These are phyloP conservation scores for Dothideomycetes sp. DNA, from an alignment of 2,329 filamentous ascomycete species.

Conservation along the genomic window DNA sequence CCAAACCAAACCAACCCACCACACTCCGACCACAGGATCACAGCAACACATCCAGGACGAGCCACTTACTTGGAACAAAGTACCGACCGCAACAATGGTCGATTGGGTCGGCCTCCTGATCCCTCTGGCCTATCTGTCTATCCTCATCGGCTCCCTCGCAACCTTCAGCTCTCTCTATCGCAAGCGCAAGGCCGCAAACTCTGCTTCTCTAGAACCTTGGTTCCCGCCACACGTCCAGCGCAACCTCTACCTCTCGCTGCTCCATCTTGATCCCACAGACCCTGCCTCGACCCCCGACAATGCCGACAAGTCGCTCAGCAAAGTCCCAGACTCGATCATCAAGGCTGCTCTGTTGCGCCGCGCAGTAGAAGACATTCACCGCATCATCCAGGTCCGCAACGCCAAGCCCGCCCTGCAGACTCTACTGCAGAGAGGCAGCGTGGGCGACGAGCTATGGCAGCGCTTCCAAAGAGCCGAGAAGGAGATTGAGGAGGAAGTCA, in stretches of 20 bases:
- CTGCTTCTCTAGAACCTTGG: conserved; percentile 83
- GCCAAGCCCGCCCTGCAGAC: conserved; percentile 80
- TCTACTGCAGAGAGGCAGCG: conserved; percentile 77
- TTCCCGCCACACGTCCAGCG: conserved; percentile 84
- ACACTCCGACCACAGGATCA: too few species aligned
- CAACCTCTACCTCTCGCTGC: conserved; percentile 86
- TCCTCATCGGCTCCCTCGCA: conserved; percentile 77
- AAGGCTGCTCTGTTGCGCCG: conserved; percentile 81
- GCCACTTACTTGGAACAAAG: too few species aligned
- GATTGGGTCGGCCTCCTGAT: conserved; percentile 80
- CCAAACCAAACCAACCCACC: too few species aligned
- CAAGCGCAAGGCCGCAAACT: conserved; percentile 72
- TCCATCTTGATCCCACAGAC: conserved; percentile 58
- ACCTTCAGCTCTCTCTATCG: conserved; percentile 91
- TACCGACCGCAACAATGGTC: conserved; percentile 38
- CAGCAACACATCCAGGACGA: too few species aligned
- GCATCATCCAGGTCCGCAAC: conserved; percentile 77
- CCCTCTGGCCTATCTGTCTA: conserved; percentile 78
- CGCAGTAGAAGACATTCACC: conserved; percentile 84
- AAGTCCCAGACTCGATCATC: conserved; percentile 72
- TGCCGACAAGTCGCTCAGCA: conserved; percentile 51
- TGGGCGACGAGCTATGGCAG: conserved; percentile 94
- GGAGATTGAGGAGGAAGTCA: conserved; percentile 92
- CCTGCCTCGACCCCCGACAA: conserved; percentile 36
- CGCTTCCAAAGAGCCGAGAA: conserved; percentile 85